Evolutionary conservation across 176 grass and related monocot species (phyloP).

Genomic region (Triticum urartu): DNA sequence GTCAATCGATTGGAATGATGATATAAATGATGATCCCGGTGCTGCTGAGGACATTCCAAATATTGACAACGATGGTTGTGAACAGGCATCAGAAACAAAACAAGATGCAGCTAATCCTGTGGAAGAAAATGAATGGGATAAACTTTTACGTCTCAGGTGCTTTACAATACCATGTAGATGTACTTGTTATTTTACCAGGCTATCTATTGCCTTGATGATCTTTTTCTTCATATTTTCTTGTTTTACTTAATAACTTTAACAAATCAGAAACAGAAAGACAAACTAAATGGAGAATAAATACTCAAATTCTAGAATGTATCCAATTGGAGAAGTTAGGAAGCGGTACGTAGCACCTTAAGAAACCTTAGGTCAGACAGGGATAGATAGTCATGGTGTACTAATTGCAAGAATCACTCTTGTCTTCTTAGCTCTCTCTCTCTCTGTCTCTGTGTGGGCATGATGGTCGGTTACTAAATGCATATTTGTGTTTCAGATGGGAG

Average conservation of each 20-base stretch:
- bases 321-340: conserved; percentile 7
- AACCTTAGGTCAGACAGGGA: neutral
- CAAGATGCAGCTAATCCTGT: conserved; percentile 46
- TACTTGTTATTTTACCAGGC: conserved; percentile 18
- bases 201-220: neutral
- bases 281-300: neutral
- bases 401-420: neutral
- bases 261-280: neutral
- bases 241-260: neutral
- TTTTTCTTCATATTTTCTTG: neutral
- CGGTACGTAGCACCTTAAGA: neutral
- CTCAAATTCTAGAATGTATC: neutral
- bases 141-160: conserved; percentile 94
- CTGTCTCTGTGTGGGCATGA: neutral
- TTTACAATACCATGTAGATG: neutral
- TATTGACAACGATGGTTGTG: conserved; percentile 50
- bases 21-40: conserved; percentile 72
- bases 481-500: conserved; percentile 76
- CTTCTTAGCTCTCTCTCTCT: neutral
- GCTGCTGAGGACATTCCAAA: conserved; percentile 43
- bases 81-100: conserved; percentile 61
- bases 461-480: conserved; percentile 12
- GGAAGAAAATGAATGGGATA: conserved; percentile 99
- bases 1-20: conserved; percentile 98
- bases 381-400: neutral